Conservation (phyloP, 2,329 filamentous ascomycete genomes). For the Pseudocercospora cruenta region DNA sequence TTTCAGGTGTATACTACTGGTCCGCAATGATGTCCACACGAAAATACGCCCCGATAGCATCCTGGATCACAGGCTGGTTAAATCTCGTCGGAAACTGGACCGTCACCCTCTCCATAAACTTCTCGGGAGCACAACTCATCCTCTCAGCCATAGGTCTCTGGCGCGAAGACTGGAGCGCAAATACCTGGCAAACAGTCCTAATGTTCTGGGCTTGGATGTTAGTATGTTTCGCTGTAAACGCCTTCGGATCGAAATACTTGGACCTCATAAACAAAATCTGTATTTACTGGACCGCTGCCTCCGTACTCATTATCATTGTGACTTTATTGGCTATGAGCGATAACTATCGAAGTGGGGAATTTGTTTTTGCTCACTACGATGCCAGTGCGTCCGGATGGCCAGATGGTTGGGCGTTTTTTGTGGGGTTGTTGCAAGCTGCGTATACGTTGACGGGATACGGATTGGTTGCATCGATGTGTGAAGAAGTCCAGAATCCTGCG, state of each 20-base stretch:
- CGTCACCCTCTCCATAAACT: conserved; percentile 66
- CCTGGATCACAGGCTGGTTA: conserved; percentile 72
- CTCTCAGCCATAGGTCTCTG: conserved; percentile 70
- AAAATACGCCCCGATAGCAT: conserved; percentile 68
- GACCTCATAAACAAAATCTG: conserved; percentile 74
- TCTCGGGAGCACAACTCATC: conserved; percentile 71
- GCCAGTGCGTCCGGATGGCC: conserved; percentile 68
- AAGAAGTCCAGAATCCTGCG: conserved; percentile 71
- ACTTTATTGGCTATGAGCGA: conserved; percentile 65
- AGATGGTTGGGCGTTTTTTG: conserved; percentile 72
- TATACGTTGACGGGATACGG: conserved; percentile 69
- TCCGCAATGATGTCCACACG: conserved; percentile 66
- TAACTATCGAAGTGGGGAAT: conserved; percentile 60
- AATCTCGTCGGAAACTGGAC: conserved; percentile 77
- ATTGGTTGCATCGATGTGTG: conserved; percentile 73
- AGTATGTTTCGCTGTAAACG: conserved; percentile 66
- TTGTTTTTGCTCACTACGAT: conserved; percentile 71
- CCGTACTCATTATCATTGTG: conserved; percentile 70
- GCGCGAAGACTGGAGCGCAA: conserved; percentile 70
- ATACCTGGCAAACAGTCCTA: conserved; percentile 69
- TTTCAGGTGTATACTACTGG: conserved; percentile 66
- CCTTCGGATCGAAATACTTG: conserved; percentile 64
- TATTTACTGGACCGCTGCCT: conserved; percentile 71
- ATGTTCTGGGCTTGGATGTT: conserved; percentile 74
- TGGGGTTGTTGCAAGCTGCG: conserved; percentile 68